Evolutionary conservation across 176 grass and related monocot genomes (phyloP), one percentile per base, ranked within the genome.

Genomic region (Alopecurus myosuroides): DNA sequence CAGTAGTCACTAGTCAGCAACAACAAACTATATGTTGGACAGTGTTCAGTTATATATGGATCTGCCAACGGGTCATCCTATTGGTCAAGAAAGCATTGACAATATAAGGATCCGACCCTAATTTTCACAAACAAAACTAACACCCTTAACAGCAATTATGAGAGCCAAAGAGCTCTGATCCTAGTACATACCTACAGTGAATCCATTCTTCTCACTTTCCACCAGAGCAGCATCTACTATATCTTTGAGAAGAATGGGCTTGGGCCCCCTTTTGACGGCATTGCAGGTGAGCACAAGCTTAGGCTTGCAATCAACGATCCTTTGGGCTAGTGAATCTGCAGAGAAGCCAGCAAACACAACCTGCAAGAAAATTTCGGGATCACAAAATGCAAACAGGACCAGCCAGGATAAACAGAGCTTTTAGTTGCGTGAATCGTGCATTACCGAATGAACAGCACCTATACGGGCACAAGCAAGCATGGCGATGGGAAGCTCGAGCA

Each of bases 391-490:
- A 61, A 84, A 48, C 22, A 74, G 48, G 30, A 33, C 83, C 22
- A 39, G 61, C 34, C 9, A 35, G 34, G 14, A 74, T 49, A 84
- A 42, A 18, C 8, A 50, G 22, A 72, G 31, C 23, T 60, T 44
- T 26, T 55, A 69, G 40, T 30, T 79, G 55, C 33, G n/a, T n/a
- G n/a, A 35, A 69, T 31, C 33, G n/a, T n/a, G n/a, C n/a, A 41
- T 88, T 94, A 97, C 97, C 55, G 97, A 99, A 79, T 99, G 97
- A 51, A 99, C 82, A 82, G 97, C 97, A 55, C 97, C 94, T 29
- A 99, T 99, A 29, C 94, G 97, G 1, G 94, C 91, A 85, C 97
- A 99, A 48, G 97, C 97, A 85, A 99, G 84, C 97, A 99, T 99
- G 70, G 97, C 86, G 80, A 99, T 94, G 9, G 97, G 97, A 51